phyloP scores from a whole-genome alignment of 2,329 filamentous ascomycete genomes.

The Dothidotthia symphoricarpi region DNA sequence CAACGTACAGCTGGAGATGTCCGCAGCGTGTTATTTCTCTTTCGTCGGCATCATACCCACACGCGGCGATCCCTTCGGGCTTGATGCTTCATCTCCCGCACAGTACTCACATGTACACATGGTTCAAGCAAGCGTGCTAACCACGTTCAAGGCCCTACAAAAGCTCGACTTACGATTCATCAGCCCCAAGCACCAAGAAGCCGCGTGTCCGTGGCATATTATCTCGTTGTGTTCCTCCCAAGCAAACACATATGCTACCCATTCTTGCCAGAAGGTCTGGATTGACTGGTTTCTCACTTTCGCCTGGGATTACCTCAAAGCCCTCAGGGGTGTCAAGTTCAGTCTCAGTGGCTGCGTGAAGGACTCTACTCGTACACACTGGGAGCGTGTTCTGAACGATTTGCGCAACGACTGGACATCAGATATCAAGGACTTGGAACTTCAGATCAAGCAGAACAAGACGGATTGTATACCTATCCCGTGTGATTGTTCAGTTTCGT shows the following conservation, averaged over 20 bases:
- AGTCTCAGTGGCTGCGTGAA: slow-evolving; percentile 15
- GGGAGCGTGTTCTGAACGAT: slow-evolving; percentile 9
- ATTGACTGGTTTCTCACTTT: slow-evolving; percentile 13
- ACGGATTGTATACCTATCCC: not conserved
- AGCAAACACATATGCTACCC: slow-evolving; percentile 5
- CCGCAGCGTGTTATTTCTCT: slow-evolving; percentile 9
- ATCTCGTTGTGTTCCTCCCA: too few relatives aligned
- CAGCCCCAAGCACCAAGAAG: slow-evolving; percentile 13
- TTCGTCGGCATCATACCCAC: slow-evolving; percentile 6
- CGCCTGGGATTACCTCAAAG: slow-evolving; percentile 1
- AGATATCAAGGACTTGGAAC: not conserved
- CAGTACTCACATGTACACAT: too few relatives aligned
- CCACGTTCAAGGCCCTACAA: slow-evolving; percentile 1
- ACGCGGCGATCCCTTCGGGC: not conserved
- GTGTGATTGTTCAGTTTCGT: slow-evolving; percentile 11
- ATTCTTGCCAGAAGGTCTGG: slow-evolving; percentile 18
- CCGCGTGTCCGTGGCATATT: slow-evolving; percentile 16
- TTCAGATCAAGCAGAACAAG: not conserved
- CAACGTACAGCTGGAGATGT: slow-evolving; percentile 13
- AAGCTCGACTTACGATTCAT: slow-evolving; percentile 21
- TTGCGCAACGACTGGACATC: not conserved
- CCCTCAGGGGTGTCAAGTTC: slow-evolving; percentile 1
- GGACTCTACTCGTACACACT: slow-evolving; percentile 6
- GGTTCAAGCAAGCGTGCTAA: not conserved
- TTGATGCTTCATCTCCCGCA: not conserved